Base-by-base conservation (phyloP, 2,329 filamentous ascomycete genomes). In the Achaetomium macrosporum region DNA sequence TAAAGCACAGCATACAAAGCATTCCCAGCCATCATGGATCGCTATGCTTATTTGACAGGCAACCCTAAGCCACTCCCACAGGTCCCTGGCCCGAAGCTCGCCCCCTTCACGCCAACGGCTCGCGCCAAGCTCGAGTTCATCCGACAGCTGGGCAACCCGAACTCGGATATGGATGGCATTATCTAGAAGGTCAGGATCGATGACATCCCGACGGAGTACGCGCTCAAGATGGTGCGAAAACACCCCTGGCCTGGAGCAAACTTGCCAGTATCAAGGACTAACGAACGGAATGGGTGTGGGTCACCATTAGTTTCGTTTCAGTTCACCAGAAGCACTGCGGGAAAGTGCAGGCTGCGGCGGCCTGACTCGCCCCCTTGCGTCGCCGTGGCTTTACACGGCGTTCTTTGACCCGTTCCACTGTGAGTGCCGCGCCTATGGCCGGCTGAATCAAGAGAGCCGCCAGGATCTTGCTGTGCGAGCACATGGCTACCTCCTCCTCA, bases 401-500 rank as follows among this genome's bases (percentile, higher is more conserved):
- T 53, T 42, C 39, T 43, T 30, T 29, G 46, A 53, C 16, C 29
- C 36, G 8, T 56, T 56, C 46, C 37, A 43, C 36, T 39, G 37
- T 17, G 53, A 56, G 48, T 55, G 35, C 35, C 35, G 35, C 10
- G 35, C 35, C 35, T 37, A 37, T 8, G 35, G 35, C 35, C 35
- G 35, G 50, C 46, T 56, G 16, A 47, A 49, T n/a, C 42, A 56
- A 17, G 45, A 31, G 15, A 25, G 31, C 29, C 30, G 46, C 19
- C 15, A 41, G 17, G 47, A 56, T 31, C 47, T 56, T 13, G 50
- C 46, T 3, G 36, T 45, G n/a, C 39, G 16, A 19, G 49, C 48
- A 6, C 42, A 50, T 15, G 54, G 54, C 36, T 56, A 56, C 20
- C 46, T 53, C n/a, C 13, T 50, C 3, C 30, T 56, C 8, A 47